These are phyloP conservation scores for Zygosaccharomyces sapae DNA, from an alignment of 1,139 yeast genomes.

Conservation along the genomic window DNA sequence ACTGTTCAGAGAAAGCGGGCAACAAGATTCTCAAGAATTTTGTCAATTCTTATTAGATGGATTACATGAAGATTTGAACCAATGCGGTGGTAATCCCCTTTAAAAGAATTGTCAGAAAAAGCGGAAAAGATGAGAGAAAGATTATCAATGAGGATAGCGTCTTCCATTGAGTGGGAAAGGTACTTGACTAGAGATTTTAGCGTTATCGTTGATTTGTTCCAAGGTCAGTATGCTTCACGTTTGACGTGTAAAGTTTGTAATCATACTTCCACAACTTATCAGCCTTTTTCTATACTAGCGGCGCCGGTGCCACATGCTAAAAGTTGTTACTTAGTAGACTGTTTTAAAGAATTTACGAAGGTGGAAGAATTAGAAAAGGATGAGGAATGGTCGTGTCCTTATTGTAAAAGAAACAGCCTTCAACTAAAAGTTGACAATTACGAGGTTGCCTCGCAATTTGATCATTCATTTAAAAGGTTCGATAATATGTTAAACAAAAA, in stretches of 20 bases:
- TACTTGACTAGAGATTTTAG: slow-evolving; percentile 82
- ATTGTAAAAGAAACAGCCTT: slow-evolving; percentile 64
- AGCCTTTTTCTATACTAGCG: slow-evolving; percentile 70
- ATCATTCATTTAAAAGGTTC: slow-evolving; percentile 81
- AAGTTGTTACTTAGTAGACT: slow-evolving; percentile 47
- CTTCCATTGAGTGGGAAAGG: slow-evolving; percentile 93
- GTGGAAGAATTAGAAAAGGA: slow-evolving; percentile 69
- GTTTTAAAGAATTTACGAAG: slow-evolving; percentile 66
- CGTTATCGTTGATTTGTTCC: slow-evolving; percentile 77
- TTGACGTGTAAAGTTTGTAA: slow-evolving; percentile 73
- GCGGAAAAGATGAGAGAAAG: slow-evolving; percentile 75
- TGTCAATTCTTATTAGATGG: slow-evolving; percentile 79
- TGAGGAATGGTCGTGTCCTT: slow-evolving; percentile 87
- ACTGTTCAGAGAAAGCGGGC: slow-evolving; percentile 69
- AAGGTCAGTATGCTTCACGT: slow-evolving; percentile 84
- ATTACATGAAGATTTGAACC: slow-evolving; percentile 83
- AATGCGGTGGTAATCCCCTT: slow-evolving; percentile 54
- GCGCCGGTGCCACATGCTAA: slow-evolving; percentile 57
- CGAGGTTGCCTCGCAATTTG: slow-evolving; percentile 68
- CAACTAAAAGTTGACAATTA: slow-evolving; percentile 66
- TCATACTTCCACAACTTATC: slow-evolving; percentile 81
- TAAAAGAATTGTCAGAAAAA: slow-evolving; percentile 59
- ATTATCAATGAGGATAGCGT: slow-evolving; percentile 76
- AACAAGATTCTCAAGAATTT: slow-evolving; percentile 93
- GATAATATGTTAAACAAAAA: slow-evolving; percentile 41